Evolutionary conservation across 2,329 filamentous ascomycete species (phyloP).

Genomic region (Venturia carpophila): DNA sequence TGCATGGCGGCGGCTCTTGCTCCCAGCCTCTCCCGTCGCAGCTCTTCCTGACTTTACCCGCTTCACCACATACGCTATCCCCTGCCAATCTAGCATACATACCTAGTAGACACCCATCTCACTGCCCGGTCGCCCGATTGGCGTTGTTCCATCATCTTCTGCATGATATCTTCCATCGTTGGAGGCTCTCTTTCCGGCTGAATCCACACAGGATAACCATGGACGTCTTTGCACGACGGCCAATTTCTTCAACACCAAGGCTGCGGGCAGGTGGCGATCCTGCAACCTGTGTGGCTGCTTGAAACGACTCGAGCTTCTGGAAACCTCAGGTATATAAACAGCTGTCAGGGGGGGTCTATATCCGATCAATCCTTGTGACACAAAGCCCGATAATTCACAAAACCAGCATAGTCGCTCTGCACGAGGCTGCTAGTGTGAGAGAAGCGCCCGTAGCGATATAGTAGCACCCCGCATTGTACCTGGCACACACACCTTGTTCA

Average conservation of each 20-base stretch:
- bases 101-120: background rate
- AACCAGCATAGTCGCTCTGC: background rate
- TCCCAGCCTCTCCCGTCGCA: background rate
- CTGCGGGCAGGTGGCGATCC: background rate
- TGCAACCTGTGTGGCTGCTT: background rate
- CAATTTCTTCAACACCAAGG: background rate
- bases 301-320: constrained; percentile 4
- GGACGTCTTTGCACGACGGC: background rate
- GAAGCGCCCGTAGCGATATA: constrained; percentile 5
- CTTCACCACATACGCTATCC: background rate
- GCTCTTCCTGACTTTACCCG: background rate
- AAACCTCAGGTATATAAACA: constrained; percentile 11
- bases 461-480: background rate
- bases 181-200: no score
- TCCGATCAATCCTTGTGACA: background rate
- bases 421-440: background rate
- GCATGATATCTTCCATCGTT: background rate
- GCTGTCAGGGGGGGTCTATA: background rate
- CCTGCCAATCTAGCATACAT: background rate
- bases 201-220: background rate
- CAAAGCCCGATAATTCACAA: background rate
- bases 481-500: background rate
- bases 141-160: background rate
- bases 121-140: background rate
- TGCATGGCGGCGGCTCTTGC: background rate